phyloP scores from a whole-genome alignment of 306 rosid genomes.

The Quercus alba region DNA sequence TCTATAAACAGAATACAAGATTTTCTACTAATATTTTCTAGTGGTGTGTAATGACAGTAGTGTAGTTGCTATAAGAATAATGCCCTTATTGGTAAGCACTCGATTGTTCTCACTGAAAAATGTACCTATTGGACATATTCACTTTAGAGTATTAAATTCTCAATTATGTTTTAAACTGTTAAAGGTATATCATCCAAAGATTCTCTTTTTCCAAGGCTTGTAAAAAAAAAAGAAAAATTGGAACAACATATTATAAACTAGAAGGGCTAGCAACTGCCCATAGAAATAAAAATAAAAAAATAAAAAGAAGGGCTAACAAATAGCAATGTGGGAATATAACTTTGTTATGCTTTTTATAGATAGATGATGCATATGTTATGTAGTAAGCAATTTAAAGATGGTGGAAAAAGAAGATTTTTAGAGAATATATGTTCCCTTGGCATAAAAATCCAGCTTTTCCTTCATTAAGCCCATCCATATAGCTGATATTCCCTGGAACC shows the following conservation, averaged over 20 bases:
- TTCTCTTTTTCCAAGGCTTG: constrained; percentile 4
- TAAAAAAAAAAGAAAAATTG: background rate
- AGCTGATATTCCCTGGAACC: constrained; percentile 46
- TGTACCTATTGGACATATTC: background rate
- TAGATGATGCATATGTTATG: constrained; percentile 33
- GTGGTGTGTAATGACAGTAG: background rate
- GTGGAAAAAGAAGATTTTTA: constrained; percentile 38
- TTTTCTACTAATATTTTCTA: background rate
- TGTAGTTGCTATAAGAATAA: background rate
- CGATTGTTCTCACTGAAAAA: background rate
- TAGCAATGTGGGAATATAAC: constrained; percentile 38
- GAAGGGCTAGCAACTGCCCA: background rate
- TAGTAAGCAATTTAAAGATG: constrained; percentile 35
- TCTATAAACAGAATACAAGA: background rate
- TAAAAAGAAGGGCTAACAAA: background rate
- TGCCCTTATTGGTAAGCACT: background rate
- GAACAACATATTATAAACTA: background rate
- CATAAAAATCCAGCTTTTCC: constrained; percentile 45
- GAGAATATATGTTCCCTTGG: constrained; percentile 59
- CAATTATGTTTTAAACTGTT: background rate
- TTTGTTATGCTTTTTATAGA: constrained; percentile 31
- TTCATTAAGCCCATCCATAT: constrained; percentile 41
- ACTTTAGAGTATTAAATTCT: background rate
- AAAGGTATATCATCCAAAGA: background rate
- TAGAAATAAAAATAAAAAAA: too few species aligned